These are phyloP conservation scores for Sugiyamaella neomexicana DNA, from an alignment of 1,139 yeast genomes.

Conservation along the genomic window DNA sequence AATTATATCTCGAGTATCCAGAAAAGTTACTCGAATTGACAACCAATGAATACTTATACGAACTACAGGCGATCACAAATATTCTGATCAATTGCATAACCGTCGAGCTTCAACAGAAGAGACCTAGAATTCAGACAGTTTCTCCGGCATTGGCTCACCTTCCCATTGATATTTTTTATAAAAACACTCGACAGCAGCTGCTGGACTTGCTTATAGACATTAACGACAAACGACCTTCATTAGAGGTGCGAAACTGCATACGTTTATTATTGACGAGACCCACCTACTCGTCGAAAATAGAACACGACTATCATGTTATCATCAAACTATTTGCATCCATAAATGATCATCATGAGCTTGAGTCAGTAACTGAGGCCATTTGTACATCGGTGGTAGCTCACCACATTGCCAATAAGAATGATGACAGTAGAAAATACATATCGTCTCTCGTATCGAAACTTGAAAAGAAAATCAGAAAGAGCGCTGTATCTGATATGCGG, in stretches of 20 bases:
- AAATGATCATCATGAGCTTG: not conserved
- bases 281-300: slow-evolving; percentile 18
- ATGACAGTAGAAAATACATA: slow-evolving; percentile 17
- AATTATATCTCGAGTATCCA: slow-evolving; percentile 23
- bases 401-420: slow-evolving; percentile 16
- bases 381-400: slow-evolving; percentile 15
- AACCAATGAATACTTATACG: slow-evolving; percentile 28
- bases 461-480: slow-evolving; percentile 11
- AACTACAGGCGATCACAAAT: slow-evolving; percentile 26
- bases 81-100: slow-evolving; percentile 22
- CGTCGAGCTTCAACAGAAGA: slow-evolving; percentile 11
- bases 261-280: slow-evolving; percentile 19
- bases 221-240: not conserved
- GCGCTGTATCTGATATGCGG: slow-evolving; percentile 7
- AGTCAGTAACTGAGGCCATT: slow-evolving; percentile 15
- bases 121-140: slow-evolving; percentile 1
- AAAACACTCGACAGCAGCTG: slow-evolving; percentile 14
- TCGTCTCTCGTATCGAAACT: slow-evolving; percentile 14
- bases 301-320: slow-evolving; percentile 17
- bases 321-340: slow-evolving; percentile 18
- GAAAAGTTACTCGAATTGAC: slow-evolving; percentile 23
- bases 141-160: slow-evolving; percentile 16
- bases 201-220: slow-evolving; percentile 15
- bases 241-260: slow-evolving; percentile 4
- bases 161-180: slow-evolving; percentile 26